Percentiles rank a stretch among this genome's conserved stretches.
Conservation (phyloP, 2,329 filamentous ascomycete genomes). For the Trichocomaceae sp. region DNA sequence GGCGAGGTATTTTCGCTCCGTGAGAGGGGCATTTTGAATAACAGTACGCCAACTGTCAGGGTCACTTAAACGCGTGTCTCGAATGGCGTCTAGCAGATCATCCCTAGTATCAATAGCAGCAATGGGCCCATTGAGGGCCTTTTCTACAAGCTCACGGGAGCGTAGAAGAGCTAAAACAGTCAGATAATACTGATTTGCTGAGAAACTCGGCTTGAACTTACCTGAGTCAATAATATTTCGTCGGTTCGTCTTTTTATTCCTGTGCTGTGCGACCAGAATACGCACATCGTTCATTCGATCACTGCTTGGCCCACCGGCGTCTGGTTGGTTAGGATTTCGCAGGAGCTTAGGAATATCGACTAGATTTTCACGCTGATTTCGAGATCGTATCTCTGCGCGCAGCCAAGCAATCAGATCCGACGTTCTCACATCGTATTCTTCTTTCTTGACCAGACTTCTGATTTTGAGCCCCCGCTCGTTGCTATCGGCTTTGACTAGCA, state of each 20-base stretch:
- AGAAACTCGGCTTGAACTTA: slow-evolving; percentile 41
- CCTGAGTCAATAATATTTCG: slow-evolving; percentile 78
- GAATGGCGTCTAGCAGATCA: slow-evolving; percentile 68
- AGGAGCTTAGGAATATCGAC: slow-evolving; percentile 39
- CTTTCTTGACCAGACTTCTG: slow-evolving; percentile 68
- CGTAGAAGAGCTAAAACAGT: slow-evolving; percentile 42
- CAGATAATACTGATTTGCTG: slow-evolving; percentile 7
- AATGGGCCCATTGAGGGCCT: slow-evolving; percentile 70
- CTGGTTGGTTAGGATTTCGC: slow-evolving; percentile 37
- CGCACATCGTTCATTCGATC: slow-evolving; percentile 66
- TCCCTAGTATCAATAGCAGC: slow-evolving; percentile 84
- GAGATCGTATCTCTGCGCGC: slow-evolving; percentile 71
- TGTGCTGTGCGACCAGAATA: slow-evolving; percentile 74
- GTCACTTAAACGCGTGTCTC: slow-evolving; percentile 68
- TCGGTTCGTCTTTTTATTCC: slow-evolving; percentile 87
- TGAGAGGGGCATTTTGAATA: slow-evolving; percentile 69
- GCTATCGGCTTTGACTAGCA: slow-evolving; percentile 70
- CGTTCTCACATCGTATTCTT: slow-evolving; percentile 70
- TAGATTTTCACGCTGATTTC: slow-evolving; percentile 55
- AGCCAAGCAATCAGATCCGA: slow-evolving; percentile 73
- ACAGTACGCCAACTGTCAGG: slow-evolving; percentile 75
- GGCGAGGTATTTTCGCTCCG: slow-evolving; percentile 72
- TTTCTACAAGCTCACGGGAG: slow-evolving; percentile 58
- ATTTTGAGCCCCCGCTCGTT: slow-evolving; percentile 61
- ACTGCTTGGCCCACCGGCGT: slow-evolving; percentile 24